phyloP scores from a whole-genome alignment of 148 eudicot genomes.

The Limonium bicolor region DNA sequence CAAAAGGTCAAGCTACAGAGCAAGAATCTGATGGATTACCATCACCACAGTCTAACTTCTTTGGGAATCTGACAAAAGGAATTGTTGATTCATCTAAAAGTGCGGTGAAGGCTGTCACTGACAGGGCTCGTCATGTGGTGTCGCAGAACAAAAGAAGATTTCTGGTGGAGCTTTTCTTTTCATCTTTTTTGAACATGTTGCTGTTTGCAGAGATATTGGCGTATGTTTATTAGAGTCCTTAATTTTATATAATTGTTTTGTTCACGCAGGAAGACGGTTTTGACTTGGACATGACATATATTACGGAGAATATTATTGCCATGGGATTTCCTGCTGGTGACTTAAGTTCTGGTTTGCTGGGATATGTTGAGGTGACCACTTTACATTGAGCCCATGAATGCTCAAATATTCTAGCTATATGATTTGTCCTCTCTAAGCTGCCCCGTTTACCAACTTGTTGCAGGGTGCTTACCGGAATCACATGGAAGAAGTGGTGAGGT shows the following conservation, averaged over 20 bases:
- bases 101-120: slow-evolving; percentile 90
- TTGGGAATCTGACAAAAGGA: slow-evolving; percentile 80
- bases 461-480: slow-evolving; percentile 95
- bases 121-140: slow-evolving; percentile 95
- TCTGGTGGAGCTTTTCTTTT: slow-evolving; percentile 36
- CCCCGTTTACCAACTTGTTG: slow-evolving; percentile 10
- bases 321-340: slow-evolving; percentile 99
- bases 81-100: slow-evolving; percentile 82
- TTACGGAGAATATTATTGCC: slow-evolving; percentile 93
- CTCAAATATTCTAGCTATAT: no score
- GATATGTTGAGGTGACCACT: slow-evolving; percentile 76
- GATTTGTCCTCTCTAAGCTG: background rate
- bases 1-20: slow-evolving; percentile 49
- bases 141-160: slow-evolving; percentile 98
- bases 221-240: no score
- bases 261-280: slow-evolving; percentile 75
- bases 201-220: no score
- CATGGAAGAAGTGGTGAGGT: slow-evolving; percentile 95
- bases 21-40: slow-evolving; percentile 37
- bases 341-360: slow-evolving; percentile 92
- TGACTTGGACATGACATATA: slow-evolving; percentile 96
- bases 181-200: no score
- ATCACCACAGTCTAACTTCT: slow-evolving; percentile 47
- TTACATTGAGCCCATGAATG: background rate
- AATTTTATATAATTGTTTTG: background rate